A percentile compares a stretch with the other conserved stretches of the same genome.
phyloP scores from a whole-genome alignment of 176 grass and related monocot genomes.

The Eremochloa ophiuroides region DNA sequence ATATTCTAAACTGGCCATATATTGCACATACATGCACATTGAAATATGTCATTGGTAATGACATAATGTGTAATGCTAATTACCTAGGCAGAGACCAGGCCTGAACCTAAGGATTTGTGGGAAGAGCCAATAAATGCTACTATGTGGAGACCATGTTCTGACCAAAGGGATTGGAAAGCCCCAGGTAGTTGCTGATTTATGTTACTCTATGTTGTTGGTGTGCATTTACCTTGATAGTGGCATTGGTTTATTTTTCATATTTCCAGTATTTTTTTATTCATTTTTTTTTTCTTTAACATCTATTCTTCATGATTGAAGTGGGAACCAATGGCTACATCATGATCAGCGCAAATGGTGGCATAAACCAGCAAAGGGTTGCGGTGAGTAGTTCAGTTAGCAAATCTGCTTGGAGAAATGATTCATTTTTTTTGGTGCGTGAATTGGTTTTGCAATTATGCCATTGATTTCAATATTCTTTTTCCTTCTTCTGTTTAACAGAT shows the following conservation, averaged over 20 bases:
- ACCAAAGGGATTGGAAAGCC: slow-evolving; percentile 49
- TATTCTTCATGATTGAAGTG: slow-evolving; percentile 36
- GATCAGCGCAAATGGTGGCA: slow-evolving; percentile 95
- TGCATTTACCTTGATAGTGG: slow-evolving; percentile 9
- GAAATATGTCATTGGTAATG: not conserved
- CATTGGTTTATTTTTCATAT: not conserved
- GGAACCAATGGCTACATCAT: slow-evolving; percentile 74
- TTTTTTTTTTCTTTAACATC: slow-evolving; percentile 1
- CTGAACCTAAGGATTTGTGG: slow-evolving; percentile 82
- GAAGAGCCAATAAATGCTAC: slow-evolving; percentile 70
- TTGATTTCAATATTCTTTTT: not conserved
- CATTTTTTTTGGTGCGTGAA: not conserved
- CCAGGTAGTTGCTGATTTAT: slow-evolving; percentile 38
- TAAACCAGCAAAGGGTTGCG: slow-evolving; percentile 97
- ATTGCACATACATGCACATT: not conserved
- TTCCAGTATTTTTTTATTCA: not conserved
- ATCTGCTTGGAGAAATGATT: slow-evolving; percentile 6
- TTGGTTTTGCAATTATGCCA: slow-evolving; percentile 8
- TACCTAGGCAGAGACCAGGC: slow-evolving; percentile 80
- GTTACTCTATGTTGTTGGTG: not conserved
- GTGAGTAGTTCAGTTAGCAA: slow-evolving; percentile 46
- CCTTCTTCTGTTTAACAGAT: slow-evolving; percentile 55
- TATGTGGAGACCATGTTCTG: slow-evolving; percentile 75
- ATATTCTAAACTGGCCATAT: slow-evolving; percentile 3
- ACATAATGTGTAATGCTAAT: slow-evolving; percentile 15